Evolutionary conservation across 2,329 filamentous ascomycete species (phyloP), one percentile per base, ranked within the genome.

Genomic region (Akanthomyces dipterigenus): DNA sequence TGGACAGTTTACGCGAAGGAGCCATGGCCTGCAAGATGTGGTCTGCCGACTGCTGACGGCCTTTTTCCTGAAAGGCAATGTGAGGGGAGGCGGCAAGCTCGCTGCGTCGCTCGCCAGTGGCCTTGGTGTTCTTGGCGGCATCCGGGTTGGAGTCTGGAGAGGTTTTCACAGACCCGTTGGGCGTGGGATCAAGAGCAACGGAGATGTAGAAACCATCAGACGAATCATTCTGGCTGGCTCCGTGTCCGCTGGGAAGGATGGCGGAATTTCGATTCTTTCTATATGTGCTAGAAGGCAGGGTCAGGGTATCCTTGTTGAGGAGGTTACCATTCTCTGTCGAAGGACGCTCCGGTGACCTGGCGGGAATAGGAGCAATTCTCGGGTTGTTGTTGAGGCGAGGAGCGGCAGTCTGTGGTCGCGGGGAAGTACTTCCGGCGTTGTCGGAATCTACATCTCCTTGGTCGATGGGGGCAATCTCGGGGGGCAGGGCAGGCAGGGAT

Each of bases 1-100:
- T 83, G 58, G 76, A 83, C 48, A 76, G 75, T 71, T 76, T 82
- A 67, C 75, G 81, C 64, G 70, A 74, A 62, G 77, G 76, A 54
- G 76, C 73, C 68, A 79, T 86, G 26, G 78, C 75, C 51, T 82
- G 78, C 1, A 80, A 77, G 42, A 81, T 82, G 34, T 84, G 76
- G 12, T 88, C 84, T 3, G 86, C 84, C 1, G 86, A 87, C 20
- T 69, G 36, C 51, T 74, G 70, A 2, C 89, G 84, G 2, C 85
- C 85, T 73, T 93, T 95, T 69, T 96, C 91, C 72, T 96, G 91
- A 71, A 92, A 96, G 24, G 91, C 89, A 68, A 96, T 96, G 69
- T 96, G 92, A n/a, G 92, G 91, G 18, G 86, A 83, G 63, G 77
- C 72, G 60, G 78, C 77, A 1, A 81, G 82, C 48, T 82, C 81